Conservation (phyloP, 306 rosid genomes). For the Cucurbita moschata region DNA sequence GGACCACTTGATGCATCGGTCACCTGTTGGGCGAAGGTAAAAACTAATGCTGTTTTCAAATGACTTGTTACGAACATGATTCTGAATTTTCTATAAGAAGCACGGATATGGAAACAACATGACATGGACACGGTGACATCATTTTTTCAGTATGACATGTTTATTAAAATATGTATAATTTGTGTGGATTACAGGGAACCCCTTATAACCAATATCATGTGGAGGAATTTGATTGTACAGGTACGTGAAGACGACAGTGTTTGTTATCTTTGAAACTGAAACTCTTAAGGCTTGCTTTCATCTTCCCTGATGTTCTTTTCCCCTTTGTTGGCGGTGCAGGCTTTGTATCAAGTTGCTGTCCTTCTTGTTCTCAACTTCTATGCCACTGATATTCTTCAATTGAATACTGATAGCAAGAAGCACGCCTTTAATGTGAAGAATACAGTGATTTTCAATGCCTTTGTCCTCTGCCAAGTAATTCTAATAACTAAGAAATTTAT, state of each 20-base stretch:
- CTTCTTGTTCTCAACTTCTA: slow-evolving; percentile 67
- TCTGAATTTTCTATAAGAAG: background rate
- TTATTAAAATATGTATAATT: background rate
- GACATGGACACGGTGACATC: no score
- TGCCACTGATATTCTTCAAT: slow-evolving; percentile 40
- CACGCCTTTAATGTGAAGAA: slow-evolving; percentile 40
- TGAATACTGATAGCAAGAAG: slow-evolving; percentile 14
- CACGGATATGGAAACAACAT: no score
- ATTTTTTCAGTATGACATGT: no score
- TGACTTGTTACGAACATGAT: background rate
- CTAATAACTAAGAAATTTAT: background rate
- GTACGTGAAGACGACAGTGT: slow-evolving; percentile 18
- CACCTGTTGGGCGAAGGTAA: slow-evolving; percentile 94
- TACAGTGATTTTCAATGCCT: slow-evolving; percentile 76
- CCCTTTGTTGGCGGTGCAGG: slow-evolving; percentile 30
- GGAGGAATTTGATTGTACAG: slow-evolving; percentile 89
- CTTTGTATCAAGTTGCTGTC: slow-evolving; percentile 60
- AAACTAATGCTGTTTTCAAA: slow-evolving; percentile 1
- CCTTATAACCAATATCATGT: slow-evolving; percentile 92
- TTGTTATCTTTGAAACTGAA: background rate
- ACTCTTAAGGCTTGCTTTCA: background rate
- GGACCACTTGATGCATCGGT: slow-evolving; percentile 67
- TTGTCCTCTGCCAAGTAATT: slow-evolving; percentile 86
- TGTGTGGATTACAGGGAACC: slow-evolving; percentile 55
- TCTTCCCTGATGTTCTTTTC: background rate